Evolutionary conservation across 345 rosid genomes (phyloP).

Genomic region (Citrus unshiu): DNA sequence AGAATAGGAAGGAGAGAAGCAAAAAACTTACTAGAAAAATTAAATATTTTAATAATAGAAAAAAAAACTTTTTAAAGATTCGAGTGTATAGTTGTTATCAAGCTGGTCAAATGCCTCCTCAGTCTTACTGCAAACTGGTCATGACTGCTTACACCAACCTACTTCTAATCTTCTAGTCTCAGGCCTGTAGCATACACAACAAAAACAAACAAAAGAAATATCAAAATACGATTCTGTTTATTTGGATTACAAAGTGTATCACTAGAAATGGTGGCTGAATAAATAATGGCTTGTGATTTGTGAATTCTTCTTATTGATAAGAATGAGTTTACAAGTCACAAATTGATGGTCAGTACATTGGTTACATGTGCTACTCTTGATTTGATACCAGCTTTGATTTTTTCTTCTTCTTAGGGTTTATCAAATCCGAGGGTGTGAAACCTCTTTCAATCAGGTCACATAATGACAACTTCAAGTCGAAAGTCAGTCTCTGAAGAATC

Average conservation of each 20-base stretch:
- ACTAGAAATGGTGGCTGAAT: background rate
- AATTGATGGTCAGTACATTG: slow-evolving; percentile 8
- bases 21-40: too few species aligned
- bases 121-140: too few species aligned
- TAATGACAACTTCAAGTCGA: slow-evolving; percentile 49
- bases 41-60: too few species aligned
- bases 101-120: too few species aligned
- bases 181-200: background rate
- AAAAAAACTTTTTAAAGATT: too few species aligned
- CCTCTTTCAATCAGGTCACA: slow-evolving; percentile 47
- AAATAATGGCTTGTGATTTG: background rate
- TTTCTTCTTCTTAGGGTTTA: slow-evolving; percentile 43
- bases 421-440: slow-evolving; percentile 39
- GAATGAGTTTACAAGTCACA: slow-evolving; percentile 14
- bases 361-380: background rate
- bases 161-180: background rate
- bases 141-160: too few species aligned
- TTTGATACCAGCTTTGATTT: slow-evolving; percentile 21
- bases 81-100: too few species aligned
- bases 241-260: background rate
- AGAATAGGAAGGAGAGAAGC: too few species aligned
- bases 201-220: background rate
- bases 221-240: background rate
- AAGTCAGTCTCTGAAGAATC: slow-evolving; percentile 65
- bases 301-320: slow-evolving; percentile 4